phyloP scores from a whole-genome alignment of 345 rosid genomes.

The Cardamine chenopodiifolia region DNA sequence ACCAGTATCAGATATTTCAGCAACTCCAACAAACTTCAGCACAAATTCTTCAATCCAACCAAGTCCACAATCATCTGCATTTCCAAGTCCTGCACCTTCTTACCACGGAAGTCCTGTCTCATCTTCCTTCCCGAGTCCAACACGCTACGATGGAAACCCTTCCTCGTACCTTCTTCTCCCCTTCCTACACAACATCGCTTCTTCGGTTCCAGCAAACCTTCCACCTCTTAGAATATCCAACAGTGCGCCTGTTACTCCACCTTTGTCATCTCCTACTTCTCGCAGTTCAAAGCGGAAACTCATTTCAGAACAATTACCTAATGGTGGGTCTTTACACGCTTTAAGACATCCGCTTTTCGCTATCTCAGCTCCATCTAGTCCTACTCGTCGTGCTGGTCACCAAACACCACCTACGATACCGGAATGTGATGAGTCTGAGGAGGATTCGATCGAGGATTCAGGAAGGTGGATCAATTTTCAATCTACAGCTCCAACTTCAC shows the following conservation, averaged over 20 bases:
- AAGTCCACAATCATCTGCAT: slow-evolving; percentile 77
- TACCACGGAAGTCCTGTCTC: slow-evolving; percentile 82
- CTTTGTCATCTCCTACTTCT: slow-evolving; percentile 86
- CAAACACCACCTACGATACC: slow-evolving; percentile 83
- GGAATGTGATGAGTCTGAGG: slow-evolving; percentile 91
- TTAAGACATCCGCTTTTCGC: slow-evolving; percentile 59
- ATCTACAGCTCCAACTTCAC: slow-evolving; percentile 69
- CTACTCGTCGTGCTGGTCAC: slow-evolving; percentile 68
- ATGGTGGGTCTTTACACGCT: slow-evolving; percentile 44
- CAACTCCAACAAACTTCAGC: slow-evolving; percentile 57
- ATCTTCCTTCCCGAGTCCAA: slow-evolving; percentile 84
- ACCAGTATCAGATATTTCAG: slow-evolving; percentile 51
- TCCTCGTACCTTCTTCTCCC: slow-evolving; percentile 72
- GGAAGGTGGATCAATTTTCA: slow-evolving; percentile 85
- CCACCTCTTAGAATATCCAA: slow-evolving; percentile 89
- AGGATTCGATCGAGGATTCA: slow-evolving; percentile 77
- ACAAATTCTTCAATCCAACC: slow-evolving; percentile 76
- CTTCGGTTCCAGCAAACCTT: slow-evolving; percentile 60
- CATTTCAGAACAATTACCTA: slow-evolving; percentile 63
- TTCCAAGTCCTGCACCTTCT: slow-evolving; percentile 75
- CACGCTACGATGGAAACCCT: slow-evolving; percentile 61
- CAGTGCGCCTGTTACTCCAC: slow-evolving; percentile 99
- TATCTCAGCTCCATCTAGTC: slow-evolving; percentile 92
- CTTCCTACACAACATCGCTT: slow-evolving; percentile 64
- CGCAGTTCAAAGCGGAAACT: slow-evolving; percentile 67